Conservation (phyloP, 139 green algal genomes). For the Chara braunii region DNA sequence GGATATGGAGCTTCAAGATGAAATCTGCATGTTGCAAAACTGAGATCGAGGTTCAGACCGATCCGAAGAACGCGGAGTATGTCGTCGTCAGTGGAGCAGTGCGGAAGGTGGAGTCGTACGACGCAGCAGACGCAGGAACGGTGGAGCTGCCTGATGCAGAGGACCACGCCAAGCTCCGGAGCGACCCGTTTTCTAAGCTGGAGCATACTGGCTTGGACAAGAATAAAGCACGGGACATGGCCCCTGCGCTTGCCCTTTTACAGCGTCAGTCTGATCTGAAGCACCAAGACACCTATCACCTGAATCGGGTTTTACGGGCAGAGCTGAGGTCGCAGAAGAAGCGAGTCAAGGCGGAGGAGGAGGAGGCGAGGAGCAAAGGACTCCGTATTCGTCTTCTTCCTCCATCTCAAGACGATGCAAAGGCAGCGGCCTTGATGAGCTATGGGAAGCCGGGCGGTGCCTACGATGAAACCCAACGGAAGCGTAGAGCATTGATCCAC, state of each 20-base stretch:
- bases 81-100: constrained; percentile 49
- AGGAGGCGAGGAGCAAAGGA: constrained; percentile 46
- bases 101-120: constrained; percentile 55
- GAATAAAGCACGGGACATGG: constrained; percentile 47
- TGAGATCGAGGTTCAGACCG: constrained; percentile 81
- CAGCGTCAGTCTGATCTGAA: constrained; percentile 3
- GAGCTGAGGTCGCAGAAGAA: constrained; percentile 42
- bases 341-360: constrained; percentile 33
- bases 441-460: background rate
- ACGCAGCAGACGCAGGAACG: constrained; percentile 52
- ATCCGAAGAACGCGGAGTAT: constrained; percentile 86
- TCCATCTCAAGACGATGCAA: constrained; percentile 42
- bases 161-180: constrained; percentile 12
- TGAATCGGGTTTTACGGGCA: constrained; percentile 51
- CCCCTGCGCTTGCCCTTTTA: constrained; percentile 7
- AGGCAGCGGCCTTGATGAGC: constrained; percentile 42
- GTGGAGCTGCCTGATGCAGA: constrained; percentile 53
- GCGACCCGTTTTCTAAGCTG: constrained; percentile 21
- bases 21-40: constrained; percentile 72
- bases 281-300: constrained; percentile 48
- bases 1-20: constrained; percentile 89
- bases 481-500: constrained; percentile 14
- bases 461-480: constrained; percentile 3
- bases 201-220: constrained; percentile 47
- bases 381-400: constrained; percentile 60